Evolutionary conservation across 2,329 filamentous ascomycete species (phyloP), one percentile per base, ranked within the genome.

Genomic region (Phialemonium atrogriseum): DNA sequence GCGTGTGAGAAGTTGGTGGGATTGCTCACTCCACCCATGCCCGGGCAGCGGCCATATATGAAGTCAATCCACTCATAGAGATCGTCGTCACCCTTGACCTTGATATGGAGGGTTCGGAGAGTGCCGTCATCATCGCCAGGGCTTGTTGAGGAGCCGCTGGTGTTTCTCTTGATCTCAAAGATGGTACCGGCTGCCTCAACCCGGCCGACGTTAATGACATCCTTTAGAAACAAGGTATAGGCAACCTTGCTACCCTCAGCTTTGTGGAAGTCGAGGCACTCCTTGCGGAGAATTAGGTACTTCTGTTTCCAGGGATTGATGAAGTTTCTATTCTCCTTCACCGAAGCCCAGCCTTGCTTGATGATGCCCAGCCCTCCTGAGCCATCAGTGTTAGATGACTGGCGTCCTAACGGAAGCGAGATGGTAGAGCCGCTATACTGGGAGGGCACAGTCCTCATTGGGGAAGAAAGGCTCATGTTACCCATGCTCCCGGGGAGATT

Each of bases 41-140:
- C 89, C 12, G 91, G 91, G 56, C 89, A 96, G 42, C 89, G 82
- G 47, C 89, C 87, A 55, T 96, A 96, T 44, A 98, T 93, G 55
- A 88, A 85, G 58, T 98, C 91, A 50, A 96, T 94, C 91, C 91
- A 98, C 49, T 94, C 87, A 58, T 98, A 98, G 33, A 98, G 77
- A 46, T 98, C 91, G 51, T 94, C 89, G 50, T 98, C 91, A 35
- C 80, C 83, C 60, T 95, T 94, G 48, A 96, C 87, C 54, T 84
- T 86, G 56, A 94, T 91, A 42, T 91, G 87, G 32, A 95, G 75
- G 4, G 85, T 84, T 55, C 84, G 86, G 36, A 80, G 83, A 7
- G 80, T 73, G 20, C 84, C 79, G 42, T 95, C 89, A 43, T 86
- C 80, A 27, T 84, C 83, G 31, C 80, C 76, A 9, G 86, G 74